Conservation (phyloP, 2,329 filamentous ascomycete genomes). For the Fusarium torreyae region DNA sequence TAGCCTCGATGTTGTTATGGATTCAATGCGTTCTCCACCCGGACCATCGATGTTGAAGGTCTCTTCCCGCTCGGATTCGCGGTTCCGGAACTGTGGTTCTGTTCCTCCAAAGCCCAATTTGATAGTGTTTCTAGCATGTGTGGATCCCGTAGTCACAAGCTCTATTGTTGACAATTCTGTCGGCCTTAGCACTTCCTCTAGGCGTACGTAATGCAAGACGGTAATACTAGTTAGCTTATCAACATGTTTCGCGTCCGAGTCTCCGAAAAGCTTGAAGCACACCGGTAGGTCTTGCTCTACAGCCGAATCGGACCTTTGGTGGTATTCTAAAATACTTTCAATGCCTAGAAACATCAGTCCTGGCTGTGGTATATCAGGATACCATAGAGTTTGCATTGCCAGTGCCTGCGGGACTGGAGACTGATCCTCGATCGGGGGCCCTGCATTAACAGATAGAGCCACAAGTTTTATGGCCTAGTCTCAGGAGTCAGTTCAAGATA, state of each 20-base stretch:
- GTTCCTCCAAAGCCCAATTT: background rate
- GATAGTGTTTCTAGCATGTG: too few relatives aligned
- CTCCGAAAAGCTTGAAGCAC: background rate
- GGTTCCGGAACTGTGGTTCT: background rate
- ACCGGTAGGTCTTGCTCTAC: background rate
- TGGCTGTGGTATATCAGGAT: constrained; percentile 2
- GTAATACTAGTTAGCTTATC: background rate
- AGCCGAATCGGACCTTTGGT: background rate
- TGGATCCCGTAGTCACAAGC: background rate
- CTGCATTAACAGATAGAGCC: background rate
- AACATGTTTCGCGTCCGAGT: background rate
- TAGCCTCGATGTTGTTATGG: background rate
- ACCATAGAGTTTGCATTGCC: background rate
- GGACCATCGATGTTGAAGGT: background rate
- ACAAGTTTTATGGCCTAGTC: constrained; percentile 12
- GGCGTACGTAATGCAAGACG: background rate
- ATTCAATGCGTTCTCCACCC: background rate
- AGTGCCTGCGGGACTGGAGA: too few relatives aligned
- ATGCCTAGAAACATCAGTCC: background rate
- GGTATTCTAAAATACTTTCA: background rate
- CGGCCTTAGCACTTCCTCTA: background rate
- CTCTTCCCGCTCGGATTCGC: background rate
- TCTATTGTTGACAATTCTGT: background rate
- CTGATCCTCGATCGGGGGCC: background rate
- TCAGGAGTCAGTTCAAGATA: background rate